phyloP scores from a whole-genome alignment of 768 basidiomycete species.

The Paxillus rubicundulus region DNA sequence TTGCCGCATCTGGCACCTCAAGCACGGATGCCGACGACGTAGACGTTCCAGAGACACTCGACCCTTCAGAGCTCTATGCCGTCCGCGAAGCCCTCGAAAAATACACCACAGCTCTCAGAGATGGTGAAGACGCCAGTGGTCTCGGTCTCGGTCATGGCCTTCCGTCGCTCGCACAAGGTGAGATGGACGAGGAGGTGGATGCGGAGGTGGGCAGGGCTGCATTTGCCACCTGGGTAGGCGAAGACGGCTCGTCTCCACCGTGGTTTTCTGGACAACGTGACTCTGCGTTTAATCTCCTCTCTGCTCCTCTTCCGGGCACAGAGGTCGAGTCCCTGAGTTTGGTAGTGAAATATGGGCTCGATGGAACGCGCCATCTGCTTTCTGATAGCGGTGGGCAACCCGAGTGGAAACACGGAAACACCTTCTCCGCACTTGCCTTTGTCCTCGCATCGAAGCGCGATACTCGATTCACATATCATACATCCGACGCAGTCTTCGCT shows the following conservation, averaged over 20 bases:
- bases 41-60: constrained; percentile 85
- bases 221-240: constrained; percentile 64
- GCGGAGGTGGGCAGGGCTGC: constrained; percentile 63
- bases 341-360: constrained; percentile 68
- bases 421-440: constrained; percentile 87
- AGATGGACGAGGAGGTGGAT: constrained; percentile 90
- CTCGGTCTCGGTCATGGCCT: constrained; percentile 65
- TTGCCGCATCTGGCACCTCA: constrained; percentile 48
- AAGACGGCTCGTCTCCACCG: constrained; percentile 44
- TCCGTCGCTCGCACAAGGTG: constrained; percentile 82
- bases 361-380: constrained; percentile 64
- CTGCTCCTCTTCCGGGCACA: constrained; percentile 64
- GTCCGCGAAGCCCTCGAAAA: constrained; percentile 84
- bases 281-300: constrained; percentile 54
- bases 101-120: constrained; percentile 66
- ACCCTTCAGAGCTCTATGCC: constrained; percentile 75
- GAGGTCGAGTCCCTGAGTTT: constrained; percentile 38
- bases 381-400: constrained; percentile 26
- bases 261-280: constrained; percentile 40
- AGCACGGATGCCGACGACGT: constrained; percentile 41
- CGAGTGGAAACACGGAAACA: constrained; percentile 73
- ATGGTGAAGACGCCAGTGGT: constrained; percentile 58
- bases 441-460: constrained; percentile 93
- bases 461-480: constrained; percentile 82
- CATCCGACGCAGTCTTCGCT: constrained; percentile 59